These are phyloP conservation scores for Penicillium sp. DNA, from an alignment of 2,329 filamentous ascomycete species.

Conservation along the genomic window DNA sequence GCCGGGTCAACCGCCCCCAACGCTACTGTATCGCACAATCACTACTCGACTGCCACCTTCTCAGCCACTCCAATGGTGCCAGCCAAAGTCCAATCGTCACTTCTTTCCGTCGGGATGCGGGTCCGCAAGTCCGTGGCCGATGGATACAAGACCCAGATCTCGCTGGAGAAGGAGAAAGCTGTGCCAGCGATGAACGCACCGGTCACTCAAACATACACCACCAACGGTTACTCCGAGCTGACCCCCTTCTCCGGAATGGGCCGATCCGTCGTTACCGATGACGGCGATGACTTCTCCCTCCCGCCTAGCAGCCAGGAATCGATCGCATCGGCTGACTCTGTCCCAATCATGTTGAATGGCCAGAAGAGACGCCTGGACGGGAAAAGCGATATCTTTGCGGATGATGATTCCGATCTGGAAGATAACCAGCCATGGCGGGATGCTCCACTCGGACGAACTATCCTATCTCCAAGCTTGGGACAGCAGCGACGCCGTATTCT, in stretches of 20 bases:
- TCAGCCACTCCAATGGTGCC: slow-evolving; percentile 58
- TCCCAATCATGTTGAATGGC: slow-evolving; percentile 27
- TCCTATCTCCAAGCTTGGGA: slow-evolving; percentile 34
- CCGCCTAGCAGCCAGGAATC: slow-evolving; percentile 44
- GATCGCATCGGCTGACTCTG: slow-evolving; percentile 24
- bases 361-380: slow-evolving; percentile 46
- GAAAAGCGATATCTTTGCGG: slow-evolving; percentile 39
- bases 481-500: slow-evolving; percentile 29
- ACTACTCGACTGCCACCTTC: slow-evolving; percentile 42
- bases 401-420: slow-evolving; percentile 36
- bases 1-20: slow-evolving; percentile 14
- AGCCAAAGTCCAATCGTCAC: slow-evolving; percentile 69
- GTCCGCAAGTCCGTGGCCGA: slow-evolving; percentile 90
- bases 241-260: slow-evolving; percentile 79
- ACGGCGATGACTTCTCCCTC: slow-evolving; percentile 39
- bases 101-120: slow-evolving; percentile 92
- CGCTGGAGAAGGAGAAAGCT: slow-evolving; percentile 27
- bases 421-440: slow-evolving; percentile 29
- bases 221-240: slow-evolving; percentile 57
- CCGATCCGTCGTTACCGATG: slow-evolving; percentile 54
- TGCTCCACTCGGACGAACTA: slow-evolving; percentile 29
- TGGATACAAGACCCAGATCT: slow-evolving; percentile 75
- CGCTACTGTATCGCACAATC: slow-evolving; percentile 35
- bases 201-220: slow-evolving; percentile 3
- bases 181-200: slow-evolving; percentile 5